Evolutionary conservation across 805 yeast species (phyloP), one percentile per base, ranked within the genome.

Genomic region (Ogataea nonfermentans): DNA sequence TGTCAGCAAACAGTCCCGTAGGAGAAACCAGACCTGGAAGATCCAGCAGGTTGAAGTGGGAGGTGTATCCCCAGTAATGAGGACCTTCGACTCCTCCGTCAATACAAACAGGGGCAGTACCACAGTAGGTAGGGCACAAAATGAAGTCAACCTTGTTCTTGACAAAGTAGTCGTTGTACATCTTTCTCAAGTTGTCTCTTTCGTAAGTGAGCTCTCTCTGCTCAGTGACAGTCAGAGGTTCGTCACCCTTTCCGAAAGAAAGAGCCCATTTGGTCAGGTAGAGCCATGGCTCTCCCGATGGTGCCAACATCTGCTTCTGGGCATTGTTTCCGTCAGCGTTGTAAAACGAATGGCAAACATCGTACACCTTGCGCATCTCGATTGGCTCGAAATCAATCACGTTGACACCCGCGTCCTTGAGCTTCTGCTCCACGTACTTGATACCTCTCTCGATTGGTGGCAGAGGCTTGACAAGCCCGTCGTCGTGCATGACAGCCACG

Each of bases 11-110:
- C 48, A 79, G 61, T 8, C 84, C 78, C 4, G 86, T 73, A 52
- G 84, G 88, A 63, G 78, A 67, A 1, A 72, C 69, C 44, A 81
- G 74, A 27, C 80, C 76, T 29, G 95, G 89, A 54, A 77, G 69
- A 59, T 85, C 95, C 47, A 83, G 61, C 42, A 84, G 56, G 63
- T 84, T 84, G 76, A 79, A 85, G 46, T 82, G 69, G 2, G 88
- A 65, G 5, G 91, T 83, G 67, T 85, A 85, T 3, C 90, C 84
- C 90, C 93, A 85, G 62, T 82, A 82, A 58, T 74, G 76, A 6
- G 82, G 73, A 36, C 67, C 67, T 2, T 61, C 63, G 35, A 54
- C 52, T 35, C 63, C 66, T 27, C 61, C 59, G 22, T 72, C 68
- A 33, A 73, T 76, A 15, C 83, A 76, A 38, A 71, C 72, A 30